These are phyloP conservation scores for Tanacetum coccineum DNA, from an alignment of 129 eudicot species.

Conservation along the genomic window DNA sequence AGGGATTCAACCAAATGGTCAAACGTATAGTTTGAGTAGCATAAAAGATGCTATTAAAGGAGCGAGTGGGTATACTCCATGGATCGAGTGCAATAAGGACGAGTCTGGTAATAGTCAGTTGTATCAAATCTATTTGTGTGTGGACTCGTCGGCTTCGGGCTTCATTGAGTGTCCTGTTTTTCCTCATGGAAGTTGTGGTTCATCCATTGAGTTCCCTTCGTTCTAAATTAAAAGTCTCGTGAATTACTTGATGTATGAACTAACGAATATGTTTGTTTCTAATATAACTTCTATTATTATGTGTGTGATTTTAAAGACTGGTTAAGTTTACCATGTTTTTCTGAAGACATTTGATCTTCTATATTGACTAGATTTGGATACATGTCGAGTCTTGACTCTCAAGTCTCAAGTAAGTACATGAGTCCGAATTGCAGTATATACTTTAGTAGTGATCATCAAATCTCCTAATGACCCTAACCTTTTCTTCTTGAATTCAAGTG, in stretches of 20 bases:
- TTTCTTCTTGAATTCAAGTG: too few relatives aligned
- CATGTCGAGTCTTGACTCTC: too few relatives aligned
- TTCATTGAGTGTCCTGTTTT: slow-evolving; percentile 65
- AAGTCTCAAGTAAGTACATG: too few relatives aligned
- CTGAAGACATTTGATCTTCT: too few relatives aligned
- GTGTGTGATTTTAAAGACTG: background rate
- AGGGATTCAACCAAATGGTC: slow-evolving; percentile 63
- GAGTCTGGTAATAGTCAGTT: slow-evolving; percentile 54
- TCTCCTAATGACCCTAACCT: too few relatives aligned
- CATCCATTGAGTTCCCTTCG: slow-evolving; percentile 51
- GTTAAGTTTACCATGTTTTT: too few relatives aligned
- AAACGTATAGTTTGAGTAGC: slow-evolving; percentile 39
- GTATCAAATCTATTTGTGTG: slow-evolving; percentile 72
- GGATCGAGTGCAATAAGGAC: slow-evolving; percentile 71
- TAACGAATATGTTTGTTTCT: background rate
- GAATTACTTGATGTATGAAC: background rate
- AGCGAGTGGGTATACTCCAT: slow-evolving; percentile 54
- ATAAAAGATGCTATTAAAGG: slow-evolving; percentile 51
- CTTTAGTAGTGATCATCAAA: too few relatives aligned
- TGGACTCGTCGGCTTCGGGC: slow-evolving; percentile 49
- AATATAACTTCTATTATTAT: slow-evolving; percentile 4
- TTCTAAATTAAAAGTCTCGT: slow-evolving; percentile 28
- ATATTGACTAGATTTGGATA: too few relatives aligned
- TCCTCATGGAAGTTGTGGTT: slow-evolving; percentile 65
- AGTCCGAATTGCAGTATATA: too few relatives aligned